phyloP scores from a whole-genome alignment of 257 asterid species.

The Lithospermum erythrorhizon region DNA sequence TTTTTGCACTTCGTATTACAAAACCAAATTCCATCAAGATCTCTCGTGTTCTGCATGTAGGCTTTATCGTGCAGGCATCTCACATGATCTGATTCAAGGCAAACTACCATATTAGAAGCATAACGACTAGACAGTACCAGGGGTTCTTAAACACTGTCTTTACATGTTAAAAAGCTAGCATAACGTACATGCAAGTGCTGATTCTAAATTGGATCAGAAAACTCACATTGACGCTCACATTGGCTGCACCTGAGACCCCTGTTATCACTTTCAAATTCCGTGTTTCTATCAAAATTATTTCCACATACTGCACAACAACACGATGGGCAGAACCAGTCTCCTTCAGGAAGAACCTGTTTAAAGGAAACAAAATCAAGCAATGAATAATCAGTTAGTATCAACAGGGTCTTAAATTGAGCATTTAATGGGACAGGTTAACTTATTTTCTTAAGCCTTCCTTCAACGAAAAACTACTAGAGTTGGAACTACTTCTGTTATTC shows the following conservation, averaged over 20 bases:
- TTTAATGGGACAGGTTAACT: too few relatives aligned
- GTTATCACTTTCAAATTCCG: conserved; percentile 19
- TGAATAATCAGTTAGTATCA: background rate
- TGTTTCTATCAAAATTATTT: conserved; percentile 16
- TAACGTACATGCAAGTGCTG: too few relatives aligned
- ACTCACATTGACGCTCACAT: conserved; percentile 70
- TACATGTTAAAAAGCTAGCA: background rate
- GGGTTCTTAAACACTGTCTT: background rate
- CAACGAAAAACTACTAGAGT: too few relatives aligned
- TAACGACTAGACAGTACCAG: conserved; percentile 2
- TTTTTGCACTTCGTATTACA: conserved; percentile 47
- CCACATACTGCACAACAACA: conserved; percentile 69
- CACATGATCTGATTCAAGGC: conserved; percentile 40
- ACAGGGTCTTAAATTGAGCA: conserved; percentile 2
- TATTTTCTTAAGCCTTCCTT: too few relatives aligned
- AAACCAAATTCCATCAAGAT: conserved; percentile 42
- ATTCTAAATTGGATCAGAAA: background rate
- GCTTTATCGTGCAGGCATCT: conserved; percentile 37
- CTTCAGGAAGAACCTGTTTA: conserved; percentile 61
- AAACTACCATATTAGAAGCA: conserved; percentile 1
- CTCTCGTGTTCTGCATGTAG: conserved; percentile 11
- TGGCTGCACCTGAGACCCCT: conserved; percentile 36
- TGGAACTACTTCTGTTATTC: too few relatives aligned
- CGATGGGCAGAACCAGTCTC: conserved; percentile 80
- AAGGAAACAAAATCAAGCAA: conserved; percentile 8